These are phyloP conservation scores for Colletotrichum ledebouriae DNA, from an alignment of 2,329 filamentous ascomycete species.

Conservation along the genomic window DNA sequence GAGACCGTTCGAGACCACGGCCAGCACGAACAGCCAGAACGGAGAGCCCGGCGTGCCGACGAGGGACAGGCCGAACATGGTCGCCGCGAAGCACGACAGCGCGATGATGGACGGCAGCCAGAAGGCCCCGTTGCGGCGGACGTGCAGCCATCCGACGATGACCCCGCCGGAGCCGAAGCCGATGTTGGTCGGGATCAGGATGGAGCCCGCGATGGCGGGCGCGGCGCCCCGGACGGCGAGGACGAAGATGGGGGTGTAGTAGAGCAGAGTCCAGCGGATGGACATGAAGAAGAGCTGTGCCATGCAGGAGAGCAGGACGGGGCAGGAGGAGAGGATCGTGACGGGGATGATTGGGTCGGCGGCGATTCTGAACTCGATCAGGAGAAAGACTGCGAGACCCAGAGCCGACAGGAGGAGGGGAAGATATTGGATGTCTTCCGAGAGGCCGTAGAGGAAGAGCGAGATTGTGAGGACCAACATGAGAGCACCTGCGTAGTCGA, in stretches of 20 bases:
- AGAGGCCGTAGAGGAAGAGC: slow-evolving; percentile 79
- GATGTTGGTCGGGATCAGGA: slow-evolving; percentile 84
- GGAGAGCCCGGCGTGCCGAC: slow-evolving; percentile 67
- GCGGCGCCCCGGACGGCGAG: slow-evolving; percentile 80
- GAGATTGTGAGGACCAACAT: slow-evolving; percentile 75
- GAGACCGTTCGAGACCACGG: slow-evolving; percentile 79
- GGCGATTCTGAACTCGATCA: slow-evolving; percentile 74
- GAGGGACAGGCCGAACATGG: slow-evolving; percentile 68
- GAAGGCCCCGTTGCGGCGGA: slow-evolving; percentile 79
- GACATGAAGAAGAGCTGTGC: slow-evolving; percentile 85
- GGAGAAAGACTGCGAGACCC: slow-evolving; percentile 65
- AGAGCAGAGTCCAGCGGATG: slow-evolving; percentile 83
- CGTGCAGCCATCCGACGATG: slow-evolving; percentile 80
- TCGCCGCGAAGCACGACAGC: slow-evolving; percentile 72
- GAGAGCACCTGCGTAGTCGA: slow-evolving; percentile 82
- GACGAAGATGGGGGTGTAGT: slow-evolving; percentile 85
- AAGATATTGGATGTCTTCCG: slow-evolving; percentile 69
- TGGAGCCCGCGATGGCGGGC: slow-evolving; percentile 78
- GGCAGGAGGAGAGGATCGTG: slow-evolving; percentile 75
- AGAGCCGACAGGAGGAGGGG: slow-evolving; percentile 72
- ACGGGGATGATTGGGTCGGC: slow-evolving; percentile 82
- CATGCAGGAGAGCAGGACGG: slow-evolving; percentile 79
- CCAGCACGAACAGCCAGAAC: slow-evolving; percentile 66
- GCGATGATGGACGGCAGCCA: slow-evolving; percentile 74
- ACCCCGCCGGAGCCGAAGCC: slow-evolving; percentile 84